phyloP scores from a whole-genome alignment of 257 asterid genomes.

The Thymus mandschuricus region DNA sequence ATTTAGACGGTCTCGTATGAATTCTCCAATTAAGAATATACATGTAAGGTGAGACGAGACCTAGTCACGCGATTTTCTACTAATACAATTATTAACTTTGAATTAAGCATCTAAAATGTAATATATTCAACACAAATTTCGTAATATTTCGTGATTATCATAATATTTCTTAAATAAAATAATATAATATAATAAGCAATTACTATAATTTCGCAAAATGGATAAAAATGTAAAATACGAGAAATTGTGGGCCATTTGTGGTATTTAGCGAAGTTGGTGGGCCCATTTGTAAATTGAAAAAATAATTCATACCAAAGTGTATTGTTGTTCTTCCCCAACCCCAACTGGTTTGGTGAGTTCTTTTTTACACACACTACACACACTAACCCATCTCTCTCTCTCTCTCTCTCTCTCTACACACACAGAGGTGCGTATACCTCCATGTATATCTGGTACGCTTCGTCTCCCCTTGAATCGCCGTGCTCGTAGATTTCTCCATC shows the following conservation, averaged over 20 bases:
- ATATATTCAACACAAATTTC: too few species aligned
- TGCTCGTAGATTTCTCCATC: constrained; percentile 13
- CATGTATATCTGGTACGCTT: neutral
- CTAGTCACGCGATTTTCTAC: too few species aligned
- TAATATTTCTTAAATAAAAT: too few species aligned
- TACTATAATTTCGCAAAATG: too few species aligned
- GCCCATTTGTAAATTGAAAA: neutral
- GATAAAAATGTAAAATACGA: neutral
- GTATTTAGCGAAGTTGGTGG: neutral
- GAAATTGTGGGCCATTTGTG: neutral
- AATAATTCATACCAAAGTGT: neutral
- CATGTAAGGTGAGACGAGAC: too few species aligned
- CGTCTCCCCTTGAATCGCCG: constrained; percentile 30
- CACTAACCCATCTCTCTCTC: constrained; percentile 19
- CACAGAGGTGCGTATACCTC: neutral
- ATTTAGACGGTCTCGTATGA: too few species aligned
- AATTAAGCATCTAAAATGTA: too few species aligned
- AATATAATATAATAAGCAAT: too few species aligned
- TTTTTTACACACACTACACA: constrained; percentile 29
- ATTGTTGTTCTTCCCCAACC: constrained; percentile 4
- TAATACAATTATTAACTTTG: too few species aligned
- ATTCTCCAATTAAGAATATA: too few species aligned
- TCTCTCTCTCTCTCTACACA: neutral
- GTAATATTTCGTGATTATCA: too few species aligned
- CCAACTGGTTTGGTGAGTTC: constrained; percentile 31